These are phyloP conservation scores for Umbelopsis sp. DNA, from an alignment of 192 early-diverging fungal species.

Conservation along the genomic window DNA sequence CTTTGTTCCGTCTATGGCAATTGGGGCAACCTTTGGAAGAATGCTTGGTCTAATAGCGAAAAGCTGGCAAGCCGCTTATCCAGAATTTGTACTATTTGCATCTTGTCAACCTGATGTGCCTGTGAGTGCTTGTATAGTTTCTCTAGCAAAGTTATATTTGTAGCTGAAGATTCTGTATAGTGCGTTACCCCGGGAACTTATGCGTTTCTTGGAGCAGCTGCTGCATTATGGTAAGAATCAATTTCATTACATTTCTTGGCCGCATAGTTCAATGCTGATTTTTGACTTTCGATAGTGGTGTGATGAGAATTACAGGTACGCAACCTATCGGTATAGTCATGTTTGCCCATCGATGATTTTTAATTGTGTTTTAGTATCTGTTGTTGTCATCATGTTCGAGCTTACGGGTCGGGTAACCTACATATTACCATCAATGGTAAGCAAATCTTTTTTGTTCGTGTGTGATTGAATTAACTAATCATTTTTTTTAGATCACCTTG, in stretches of 20 bases:
- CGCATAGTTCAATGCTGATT: constrained; percentile 3
- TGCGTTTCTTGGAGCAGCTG: constrained; percentile 85
- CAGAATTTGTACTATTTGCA: constrained; percentile 63
- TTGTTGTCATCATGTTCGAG: constrained; percentile 99
- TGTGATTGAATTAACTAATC: too few relatives aligned
- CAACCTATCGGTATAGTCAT: constrained; percentile 37
- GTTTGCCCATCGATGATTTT: not conserved
- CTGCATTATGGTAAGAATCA: constrained; percentile 60
- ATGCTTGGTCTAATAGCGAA: constrained; percentile 86
- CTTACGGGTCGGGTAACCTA: constrained; percentile 96
- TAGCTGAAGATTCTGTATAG: constrained; percentile 28
- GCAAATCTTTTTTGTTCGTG: not conserved
- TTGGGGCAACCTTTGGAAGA: constrained; percentile 93
- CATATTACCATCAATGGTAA: constrained; percentile 89
- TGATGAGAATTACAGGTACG: constrained; percentile 85
- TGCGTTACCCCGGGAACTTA: constrained; percentile 86
- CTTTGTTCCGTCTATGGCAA: constrained; percentile 86
- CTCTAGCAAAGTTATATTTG: constrained; percentile 35
- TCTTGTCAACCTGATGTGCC: constrained; percentile 77
- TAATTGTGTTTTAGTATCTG: constrained; percentile 55
- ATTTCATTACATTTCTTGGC: not conserved
- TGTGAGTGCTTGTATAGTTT: constrained; percentile 34
- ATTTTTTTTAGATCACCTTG: constrained; percentile 57
- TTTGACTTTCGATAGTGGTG: constrained; percentile 48
- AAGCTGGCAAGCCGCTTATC: constrained; percentile 61